These are phyloP conservation scores for Daldinia loculata DNA, from an alignment of 495 filamentous ascomycete species.

Conservation along the genomic window DNA sequence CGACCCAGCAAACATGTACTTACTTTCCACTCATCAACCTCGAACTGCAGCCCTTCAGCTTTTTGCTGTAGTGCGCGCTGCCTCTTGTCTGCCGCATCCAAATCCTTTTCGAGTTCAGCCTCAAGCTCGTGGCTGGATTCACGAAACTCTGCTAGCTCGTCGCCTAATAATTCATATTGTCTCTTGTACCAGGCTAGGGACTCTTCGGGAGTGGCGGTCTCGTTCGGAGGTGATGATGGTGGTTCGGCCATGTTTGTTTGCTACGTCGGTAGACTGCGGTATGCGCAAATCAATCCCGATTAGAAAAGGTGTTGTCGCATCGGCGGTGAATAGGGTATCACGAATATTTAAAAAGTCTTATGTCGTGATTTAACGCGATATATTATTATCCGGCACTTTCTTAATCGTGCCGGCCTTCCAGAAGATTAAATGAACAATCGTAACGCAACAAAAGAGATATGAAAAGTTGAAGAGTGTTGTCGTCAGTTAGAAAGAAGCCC, in stretches of 20 bases:
- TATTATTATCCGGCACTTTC: conserved; percentile 17
- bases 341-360: not conserved
- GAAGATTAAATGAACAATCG: conserved; percentile 14
- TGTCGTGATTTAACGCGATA: conserved; percentile 19
- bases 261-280: conserved; percentile 30
- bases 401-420: conserved; percentile 22
- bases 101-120: conserved; percentile 93
- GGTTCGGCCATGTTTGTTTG: conserved; percentile 64
- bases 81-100: conserved; percentile 93
- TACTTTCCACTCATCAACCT: conserved; percentile 99
- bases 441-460: conserved; percentile 36
- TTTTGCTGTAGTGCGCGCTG: conserved; percentile 87
- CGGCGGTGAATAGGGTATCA: conserved; percentile 29
- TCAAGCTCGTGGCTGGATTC: conserved; percentile 92
- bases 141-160: conserved; percentile 93
- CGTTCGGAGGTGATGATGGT: conserved; percentile 68
- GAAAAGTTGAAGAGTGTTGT: conserved; percentile 13
- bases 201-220: conserved; percentile 68
- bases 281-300: conserved; percentile 36
- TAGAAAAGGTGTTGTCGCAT: conserved; percentile 38
- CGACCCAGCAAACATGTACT: conserved; percentile 32
- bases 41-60: conserved; percentile 81
- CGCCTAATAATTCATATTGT: conserved; percentile 92
- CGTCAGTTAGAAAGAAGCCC: conserved; percentile 4
- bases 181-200: conserved; percentile 91